phyloP scores from a whole-genome alignment of 306 rosid genomes.

The Ceratonia siliqua region DNA sequence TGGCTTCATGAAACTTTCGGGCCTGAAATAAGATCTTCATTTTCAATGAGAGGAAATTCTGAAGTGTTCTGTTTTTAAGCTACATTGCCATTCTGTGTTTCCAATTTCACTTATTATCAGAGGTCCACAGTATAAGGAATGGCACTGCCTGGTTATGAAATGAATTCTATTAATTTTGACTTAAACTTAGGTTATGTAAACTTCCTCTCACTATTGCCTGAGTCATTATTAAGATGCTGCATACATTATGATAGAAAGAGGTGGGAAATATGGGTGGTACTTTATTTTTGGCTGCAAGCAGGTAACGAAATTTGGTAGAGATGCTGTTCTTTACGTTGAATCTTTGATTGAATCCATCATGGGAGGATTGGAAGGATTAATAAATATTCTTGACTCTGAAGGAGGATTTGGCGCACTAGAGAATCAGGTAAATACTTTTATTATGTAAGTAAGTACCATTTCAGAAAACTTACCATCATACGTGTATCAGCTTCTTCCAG shows the following conservation, averaged over 20 bases:
- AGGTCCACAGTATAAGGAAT: constrained; percentile 14
- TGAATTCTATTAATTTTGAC: constrained; percentile 12
- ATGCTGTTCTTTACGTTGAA: constrained; percentile 97
- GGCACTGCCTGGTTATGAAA: constrained; percentile 20
- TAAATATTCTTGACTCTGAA: constrained; percentile 96
- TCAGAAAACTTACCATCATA: constrained; percentile 42
- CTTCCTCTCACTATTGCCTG: constrained; percentile 20
- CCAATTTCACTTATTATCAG: not conserved
- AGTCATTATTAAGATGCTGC: constrained; percentile 10
- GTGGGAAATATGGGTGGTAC: constrained; percentile 30
- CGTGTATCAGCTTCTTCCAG: constrained; percentile 87
- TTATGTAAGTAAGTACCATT: constrained; percentile 28
- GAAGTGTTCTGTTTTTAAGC: constrained; percentile 20
- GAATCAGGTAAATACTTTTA: constrained; percentile 68
- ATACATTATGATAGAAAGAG: constrained; percentile 20
- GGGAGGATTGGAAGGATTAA: constrained; percentile 99
- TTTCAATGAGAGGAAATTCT: constrained; percentile 17
- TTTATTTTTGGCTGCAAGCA: constrained; percentile 49
- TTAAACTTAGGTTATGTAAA: constrained; percentile 10
- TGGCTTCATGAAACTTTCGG: constrained; percentile 21
- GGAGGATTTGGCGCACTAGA: constrained; percentile 99
- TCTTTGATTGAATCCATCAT: constrained; percentile 95
- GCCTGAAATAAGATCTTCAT: not conserved
- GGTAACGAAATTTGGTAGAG: constrained; percentile 96
- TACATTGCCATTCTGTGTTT: not conserved